Evolutionary conservation across 768 basidiomycete species (phyloP).

Genomic region (Xerocomellus intermedius): DNA sequence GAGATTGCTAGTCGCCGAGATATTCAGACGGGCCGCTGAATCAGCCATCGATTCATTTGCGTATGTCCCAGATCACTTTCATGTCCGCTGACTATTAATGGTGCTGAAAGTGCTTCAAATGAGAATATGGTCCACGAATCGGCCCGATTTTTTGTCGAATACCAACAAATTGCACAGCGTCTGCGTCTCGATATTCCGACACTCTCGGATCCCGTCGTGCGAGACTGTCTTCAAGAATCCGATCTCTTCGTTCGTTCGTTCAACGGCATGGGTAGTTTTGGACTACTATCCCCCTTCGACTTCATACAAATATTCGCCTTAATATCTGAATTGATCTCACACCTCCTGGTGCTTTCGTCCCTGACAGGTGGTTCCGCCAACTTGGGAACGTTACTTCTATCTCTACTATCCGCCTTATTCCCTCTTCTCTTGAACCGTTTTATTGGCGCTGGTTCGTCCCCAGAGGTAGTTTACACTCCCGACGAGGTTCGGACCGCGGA

Average conservation of each 20-base stretch:
- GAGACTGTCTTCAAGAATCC: constrained; percentile 82
- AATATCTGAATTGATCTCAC: constrained; percentile 68
- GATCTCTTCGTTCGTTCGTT: constrained; percentile 84
- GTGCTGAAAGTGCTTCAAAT: constrained; percentile 54
- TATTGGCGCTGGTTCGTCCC: constrained; percentile 38
- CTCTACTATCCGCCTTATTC: constrained; percentile 57
- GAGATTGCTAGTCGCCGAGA: constrained; percentile 58
- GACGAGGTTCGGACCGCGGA: constrained; percentile 65
- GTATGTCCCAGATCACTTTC: constrained; percentile 45
- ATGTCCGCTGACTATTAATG: constrained; percentile 7
- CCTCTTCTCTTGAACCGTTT: constrained; percentile 59
- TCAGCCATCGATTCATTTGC: constrained; percentile 67
- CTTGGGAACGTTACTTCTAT: constrained; percentile 55
- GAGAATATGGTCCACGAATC: constrained; percentile 73
- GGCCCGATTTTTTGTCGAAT: constrained; percentile 72
- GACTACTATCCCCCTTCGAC: constrained; percentile 77
- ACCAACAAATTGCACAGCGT: constrained; percentile 75
- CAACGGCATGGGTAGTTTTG: constrained; percentile 68
- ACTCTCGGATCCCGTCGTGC: constrained; percentile 66
- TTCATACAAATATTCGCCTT: constrained; percentile 72
- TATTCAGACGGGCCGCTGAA: constrained; percentile 62
- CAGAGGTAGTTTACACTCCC: constrained; percentile 46
- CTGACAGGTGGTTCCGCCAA: constrained; percentile 56
- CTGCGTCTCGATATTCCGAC: constrained; percentile 78
- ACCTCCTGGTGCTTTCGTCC: constrained; percentile 65